Percentiles rank a stretch among this genome's conserved stretches.
Evolutionary conservation across 345 rosid species (phyloP).

Genomic region (Cochlearia excelsa): DNA sequence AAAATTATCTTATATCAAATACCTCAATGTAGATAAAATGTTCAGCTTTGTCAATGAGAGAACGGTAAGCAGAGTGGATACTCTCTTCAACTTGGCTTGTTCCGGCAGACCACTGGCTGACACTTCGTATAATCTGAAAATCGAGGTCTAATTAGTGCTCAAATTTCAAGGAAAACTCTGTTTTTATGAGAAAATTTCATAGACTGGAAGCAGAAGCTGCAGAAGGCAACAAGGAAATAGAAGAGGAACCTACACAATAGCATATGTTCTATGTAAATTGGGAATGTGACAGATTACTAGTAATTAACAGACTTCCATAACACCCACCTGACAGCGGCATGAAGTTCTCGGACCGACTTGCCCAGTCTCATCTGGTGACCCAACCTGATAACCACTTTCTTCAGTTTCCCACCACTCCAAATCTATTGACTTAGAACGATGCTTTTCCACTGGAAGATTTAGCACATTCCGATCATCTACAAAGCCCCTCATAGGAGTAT

Average conservation of each 20-base stretch:
- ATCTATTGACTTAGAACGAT: constrained; percentile 42
- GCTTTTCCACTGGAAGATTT: constrained; percentile 40
- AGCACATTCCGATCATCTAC: constrained; percentile 63
- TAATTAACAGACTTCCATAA: constrained; percentile 19
- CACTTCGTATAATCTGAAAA: constrained; percentile 92
- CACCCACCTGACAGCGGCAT: constrained; percentile 92
- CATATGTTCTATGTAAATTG: neutral
- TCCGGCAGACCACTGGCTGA: constrained; percentile 99
- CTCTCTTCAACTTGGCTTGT: constrained; percentile 95
- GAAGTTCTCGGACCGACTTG: constrained; percentile 89
- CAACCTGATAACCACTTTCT: constrained; percentile 69
- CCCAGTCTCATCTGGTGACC: constrained; percentile 58
- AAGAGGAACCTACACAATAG: constrained; percentile 15
- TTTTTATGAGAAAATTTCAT: neutral
- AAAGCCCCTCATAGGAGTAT: constrained; percentile 81
- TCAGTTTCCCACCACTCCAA: constrained; percentile 92
- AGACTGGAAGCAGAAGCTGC: neutral
- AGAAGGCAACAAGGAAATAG: constrained; percentile 25
- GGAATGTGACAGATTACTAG: constrained; percentile 7
- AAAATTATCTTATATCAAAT: constrained; percentile 18
- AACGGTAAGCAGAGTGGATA: constrained; percentile 87
- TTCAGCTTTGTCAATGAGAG: constrained; percentile 96
- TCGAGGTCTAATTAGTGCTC: constrained; percentile 23
- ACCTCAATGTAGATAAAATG: constrained; percentile 95
- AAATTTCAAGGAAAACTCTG: constrained; percentile 11